phyloP scores from a whole-genome alignment of 1,284 basidiomycete species.

The Naganishia cerealis region DNA sequence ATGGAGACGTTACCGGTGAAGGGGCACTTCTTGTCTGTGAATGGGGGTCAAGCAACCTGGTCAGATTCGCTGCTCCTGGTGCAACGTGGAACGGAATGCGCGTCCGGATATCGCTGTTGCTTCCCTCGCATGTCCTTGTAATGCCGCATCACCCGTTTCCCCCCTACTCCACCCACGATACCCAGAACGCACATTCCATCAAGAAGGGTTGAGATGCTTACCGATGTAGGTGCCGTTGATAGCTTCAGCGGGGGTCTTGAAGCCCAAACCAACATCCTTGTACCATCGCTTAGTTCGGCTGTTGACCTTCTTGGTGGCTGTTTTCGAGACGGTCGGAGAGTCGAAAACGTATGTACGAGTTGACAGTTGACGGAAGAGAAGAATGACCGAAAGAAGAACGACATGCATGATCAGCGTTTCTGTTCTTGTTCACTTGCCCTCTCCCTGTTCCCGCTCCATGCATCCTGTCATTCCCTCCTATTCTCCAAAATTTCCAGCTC shows the following conservation, averaged over 20 bases:
- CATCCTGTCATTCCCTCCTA: background rate
- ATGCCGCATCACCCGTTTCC: background rate
- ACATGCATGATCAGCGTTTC: background rate
- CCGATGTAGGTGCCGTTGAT: conserved; percentile 96
- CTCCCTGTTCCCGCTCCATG: background rate
- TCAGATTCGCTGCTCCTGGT: background rate
- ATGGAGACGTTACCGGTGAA: conserved; percentile 95
- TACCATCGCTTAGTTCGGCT: conserved; percentile 98
- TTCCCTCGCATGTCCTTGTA: background rate
- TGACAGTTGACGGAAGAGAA: background rate
- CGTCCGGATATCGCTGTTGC: background rate
- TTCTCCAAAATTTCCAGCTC: background rate
- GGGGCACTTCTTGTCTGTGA: conserved; percentile 96
- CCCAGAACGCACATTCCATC: conserved; percentile 1
- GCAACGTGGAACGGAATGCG: background rate
- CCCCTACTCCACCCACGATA: background rate
- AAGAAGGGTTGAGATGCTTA: background rate
- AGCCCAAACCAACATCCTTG: conserved; percentile 96
- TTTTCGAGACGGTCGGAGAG: background rate
- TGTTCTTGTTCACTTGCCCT: background rate
- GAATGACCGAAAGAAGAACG: background rate
- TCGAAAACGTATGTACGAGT: background rate
- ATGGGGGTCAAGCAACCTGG: background rate
- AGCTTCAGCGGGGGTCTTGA: conserved; percentile 94
- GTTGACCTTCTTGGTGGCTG: conserved; percentile 58